Conservation (phyloP, 2,329 filamentous ascomycete genomes). For the Aspergillus jensenii region DNA sequence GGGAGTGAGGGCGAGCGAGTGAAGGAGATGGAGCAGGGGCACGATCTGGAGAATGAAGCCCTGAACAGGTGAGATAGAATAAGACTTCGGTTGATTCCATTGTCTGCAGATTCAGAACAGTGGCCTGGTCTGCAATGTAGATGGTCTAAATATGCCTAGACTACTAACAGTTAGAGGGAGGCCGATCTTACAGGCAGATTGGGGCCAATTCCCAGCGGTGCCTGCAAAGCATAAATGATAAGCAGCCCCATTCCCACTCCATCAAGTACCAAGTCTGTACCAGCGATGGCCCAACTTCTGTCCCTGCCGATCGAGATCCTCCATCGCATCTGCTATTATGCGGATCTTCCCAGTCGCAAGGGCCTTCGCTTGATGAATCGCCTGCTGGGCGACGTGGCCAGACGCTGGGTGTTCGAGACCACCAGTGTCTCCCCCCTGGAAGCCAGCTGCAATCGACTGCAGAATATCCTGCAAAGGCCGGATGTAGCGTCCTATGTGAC, state of each 20-base stretch:
- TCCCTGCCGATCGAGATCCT: not conserved
- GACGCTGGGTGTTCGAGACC: not conserved
- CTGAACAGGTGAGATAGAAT: no score
- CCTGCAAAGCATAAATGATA: no score
- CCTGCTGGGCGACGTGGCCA: not conserved
- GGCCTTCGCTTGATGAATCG: not conserved
- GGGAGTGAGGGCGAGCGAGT: constrained; percentile 19
- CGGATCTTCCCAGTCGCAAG: not conserved
- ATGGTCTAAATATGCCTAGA: no score
- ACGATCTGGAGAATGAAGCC: constrained; percentile 22
- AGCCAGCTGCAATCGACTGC: not conserved
- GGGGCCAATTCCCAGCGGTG: no score
- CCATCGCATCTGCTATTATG: not conserved
- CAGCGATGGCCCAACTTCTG: not conserved
- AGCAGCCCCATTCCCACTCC: no score
- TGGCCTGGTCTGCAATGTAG: no score
- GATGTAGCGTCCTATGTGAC: not conserved
- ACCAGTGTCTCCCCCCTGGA: not conserved
- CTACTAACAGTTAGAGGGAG: no score
- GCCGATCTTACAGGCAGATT: no score
- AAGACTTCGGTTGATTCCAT: no score
- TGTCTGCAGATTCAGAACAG: no score
- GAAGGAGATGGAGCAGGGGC: constrained; percentile 35
- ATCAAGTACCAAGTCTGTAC: not conserved
- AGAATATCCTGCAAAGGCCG: not conserved